Evolutionary conservation across 805 yeast species (phyloP), one percentile per base, ranked within the genome.

Genomic region (Nakazawaea pomicola): DNA sequence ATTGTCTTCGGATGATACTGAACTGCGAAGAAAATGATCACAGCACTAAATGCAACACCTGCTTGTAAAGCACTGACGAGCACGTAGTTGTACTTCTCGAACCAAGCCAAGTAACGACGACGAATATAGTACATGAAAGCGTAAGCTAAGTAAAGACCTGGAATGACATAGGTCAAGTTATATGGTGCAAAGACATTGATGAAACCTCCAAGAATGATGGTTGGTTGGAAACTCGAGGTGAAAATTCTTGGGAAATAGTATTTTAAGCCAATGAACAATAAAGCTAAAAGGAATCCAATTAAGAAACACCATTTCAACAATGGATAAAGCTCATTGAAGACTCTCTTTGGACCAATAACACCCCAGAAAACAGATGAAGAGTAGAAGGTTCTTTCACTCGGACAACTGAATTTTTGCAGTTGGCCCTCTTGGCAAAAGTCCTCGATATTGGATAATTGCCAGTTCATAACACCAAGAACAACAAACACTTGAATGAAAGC

Each of bases 301-400:
- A 80, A 61, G 65, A 81, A 80, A 46, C 83, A 74, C 73, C 78
- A 80, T 54, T 76, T 72, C 44, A 81, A 60, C 10, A 70, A 60
- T 1, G 87, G 86, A 51, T 81, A 81, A 16, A 79, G 53, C 0
- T 75, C 73, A 38, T 70, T 65, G 56, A 36, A 36, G 16, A 36
- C 40, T 12, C 33, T 14, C 21, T 36, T 36, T 32, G 35, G 35
- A 18, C 35, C 35, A 18, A 32, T 32, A 32, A 32, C 25, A 32
- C 35, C 35, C 23, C 23, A 24, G n/a, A 24, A n/a, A 24, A 24
- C 28, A n/a, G 28, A 24, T 11, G 28, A 11, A 24, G 28, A 24
- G 49, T 72, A 76, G 49, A 55, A 72, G 0, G 80, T 62, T 21
- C 56, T 52, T 27, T 59, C 65, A 30, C 49, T 58, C 48, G 66